phyloP scores from a whole-genome alignment of 164 flowering plant species.

The Nymphaea colorata region DNA sequence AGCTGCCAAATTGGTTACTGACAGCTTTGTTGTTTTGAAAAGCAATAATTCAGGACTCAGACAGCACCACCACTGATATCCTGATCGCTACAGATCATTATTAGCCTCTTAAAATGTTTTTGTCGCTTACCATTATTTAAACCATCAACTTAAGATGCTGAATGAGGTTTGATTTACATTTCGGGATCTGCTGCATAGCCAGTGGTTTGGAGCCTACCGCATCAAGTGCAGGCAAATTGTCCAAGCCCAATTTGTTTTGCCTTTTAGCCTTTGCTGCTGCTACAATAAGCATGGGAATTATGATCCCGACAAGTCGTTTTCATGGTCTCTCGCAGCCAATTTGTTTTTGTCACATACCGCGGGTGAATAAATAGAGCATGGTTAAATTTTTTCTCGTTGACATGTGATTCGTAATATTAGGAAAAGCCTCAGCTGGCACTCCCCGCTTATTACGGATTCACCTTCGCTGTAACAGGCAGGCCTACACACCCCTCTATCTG shows the following conservation, averaged over 20 bases:
- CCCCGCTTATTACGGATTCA: too few species aligned
- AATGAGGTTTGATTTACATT: neutral
- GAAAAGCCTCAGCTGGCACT: too few species aligned
- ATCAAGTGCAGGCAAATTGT: neutral
- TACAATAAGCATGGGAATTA: neutral
- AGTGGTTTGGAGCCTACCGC: neutral
- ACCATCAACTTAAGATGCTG: neutral
- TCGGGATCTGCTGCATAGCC: neutral
- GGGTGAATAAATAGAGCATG: neutral
- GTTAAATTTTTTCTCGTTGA: neutral
- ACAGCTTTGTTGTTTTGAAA: too few species aligned
- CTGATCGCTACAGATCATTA: too few species aligned
- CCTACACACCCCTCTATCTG: too few species aligned
- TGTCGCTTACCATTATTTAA: too few species aligned
- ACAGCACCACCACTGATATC: too few species aligned
- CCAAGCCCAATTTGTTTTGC: neutral
- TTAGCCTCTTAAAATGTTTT: too few species aligned
- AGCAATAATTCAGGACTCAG: too few species aligned
- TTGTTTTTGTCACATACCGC: neutral
- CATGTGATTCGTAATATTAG: neutral
- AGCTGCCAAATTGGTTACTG: too few species aligned
- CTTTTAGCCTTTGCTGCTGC: neutral
- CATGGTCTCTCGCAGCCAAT: neutral
- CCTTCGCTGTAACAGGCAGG: too few species aligned
- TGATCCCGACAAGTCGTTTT: neutral